Evolutionary conservation across 768 basidiomycete species (phyloP), one percentile per base, ranked within the genome.

Genomic region (Suillus alpinus): DNA sequence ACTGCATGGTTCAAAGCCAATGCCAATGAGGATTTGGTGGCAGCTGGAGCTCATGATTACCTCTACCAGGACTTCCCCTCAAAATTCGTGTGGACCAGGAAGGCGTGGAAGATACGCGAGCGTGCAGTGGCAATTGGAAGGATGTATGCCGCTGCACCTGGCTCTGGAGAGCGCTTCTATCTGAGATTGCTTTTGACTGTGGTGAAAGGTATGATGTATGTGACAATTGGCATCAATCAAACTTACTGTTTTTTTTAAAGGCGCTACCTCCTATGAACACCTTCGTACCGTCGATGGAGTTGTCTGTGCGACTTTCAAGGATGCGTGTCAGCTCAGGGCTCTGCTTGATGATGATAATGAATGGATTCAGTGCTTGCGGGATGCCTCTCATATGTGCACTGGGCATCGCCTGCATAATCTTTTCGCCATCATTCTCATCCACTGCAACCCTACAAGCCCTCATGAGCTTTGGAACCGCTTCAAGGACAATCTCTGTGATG

Each of bases 291-390:
- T 72, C 12, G 53, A 76, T 37, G 71, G 66, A 2, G 39, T 59
- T 0, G 12, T 64, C 0, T 64, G 72, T 68, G 56, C 62, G 0
- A 76, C 75, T 1, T 83, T 77, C 53, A 66, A 71, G 36, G 76
- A 73, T 0, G 80, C 81, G 2, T 84, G 82, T 58, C n/a, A 70
- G 16, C 73, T 73, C 23, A 52, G 57, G 6, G 81, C 79, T 1
- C 73, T 84, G 0, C 68, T 84, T 4, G 73, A 81, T 23, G 76
- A 82, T 74, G 77, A 85, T 65, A 65, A 65, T n/a, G 81, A 85
- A 64, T 83, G 79, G 78, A 18, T 66, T 0, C 61, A 62, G 6
- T 83, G 81, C 64, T 60, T 85, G 0, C 7, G 66, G 18, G 80
- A 85, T 14, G 81, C 78, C 41, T 60, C 68, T 16, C 34, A 57